Base-by-base conservation (phyloP, 2,329 filamentous ascomycete genomes). In the Seiridium unicorne region DNA sequence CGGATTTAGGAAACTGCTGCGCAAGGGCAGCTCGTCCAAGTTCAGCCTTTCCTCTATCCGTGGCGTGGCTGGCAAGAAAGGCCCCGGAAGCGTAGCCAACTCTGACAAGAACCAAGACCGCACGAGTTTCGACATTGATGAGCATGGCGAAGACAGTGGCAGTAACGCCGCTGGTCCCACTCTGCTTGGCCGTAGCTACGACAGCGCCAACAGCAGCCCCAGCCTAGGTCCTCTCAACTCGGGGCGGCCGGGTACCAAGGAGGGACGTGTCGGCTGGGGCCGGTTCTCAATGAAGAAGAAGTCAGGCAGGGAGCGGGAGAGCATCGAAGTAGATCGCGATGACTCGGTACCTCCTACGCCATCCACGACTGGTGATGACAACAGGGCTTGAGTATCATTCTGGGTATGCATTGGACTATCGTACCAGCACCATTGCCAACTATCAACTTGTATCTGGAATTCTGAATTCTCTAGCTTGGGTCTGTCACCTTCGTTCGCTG, bases 11-110 rank as follows among this genome's bases (percentile, higher is more conserved):
- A 84, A 87, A 70, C 77, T 89, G 54, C 82, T 89, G 59, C 83
- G 86, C 38, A 89, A 89, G 74, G 84, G 86, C 55, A 88, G 84
- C 70, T 86, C 85, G 5, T 81, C 84, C 72, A 89, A 89, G 74
- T 89, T 89, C 70, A 85, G 84, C 70, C 76, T 88, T 61, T 81
- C 85, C 10, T 85, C 84, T 1, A 70, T 73, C 34, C 69, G 54
- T 72, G 84, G 60, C 68, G 83, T 71, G 62, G 78, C 70, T 26
- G 78, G 79, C 56, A 89, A 88, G 77, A 88, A 87, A 67, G 83
- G 82, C 3, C 77, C 82, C 5, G 80, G 84, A 53, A 87, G 84
- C 69, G 78, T 81, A 13, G 79, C 80, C 54, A 82, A 84, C 65
- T 85, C 83, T 56, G 85, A 88, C 58, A 81, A 81, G 69, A 85